Percentiles rank a stretch among this genome's conserved stretches.
Evolutionary conservation across 768 basidiomycete genomes (phyloP).

Genomic region (Cystoderma amianthinum): DNA sequence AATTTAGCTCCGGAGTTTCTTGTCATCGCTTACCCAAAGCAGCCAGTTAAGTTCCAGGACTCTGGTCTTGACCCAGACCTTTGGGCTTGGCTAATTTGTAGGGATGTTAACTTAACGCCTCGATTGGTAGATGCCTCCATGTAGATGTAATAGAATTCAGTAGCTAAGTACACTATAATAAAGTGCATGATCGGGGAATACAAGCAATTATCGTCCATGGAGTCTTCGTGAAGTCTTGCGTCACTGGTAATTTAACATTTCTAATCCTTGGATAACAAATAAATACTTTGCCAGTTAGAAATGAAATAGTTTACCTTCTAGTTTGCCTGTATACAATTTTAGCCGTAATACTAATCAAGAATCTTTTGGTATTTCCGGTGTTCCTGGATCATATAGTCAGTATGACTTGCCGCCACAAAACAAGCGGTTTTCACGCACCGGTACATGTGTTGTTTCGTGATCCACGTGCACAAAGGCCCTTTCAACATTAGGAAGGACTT

Average conservation of each 20-base stretch:
- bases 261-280: too few relatives aligned
- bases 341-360: conserved; percentile 7
- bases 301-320: too few relatives aligned
- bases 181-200: neutral
- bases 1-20: too few relatives aligned
- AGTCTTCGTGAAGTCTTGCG: too few relatives aligned
- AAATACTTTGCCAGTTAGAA: too few relatives aligned
- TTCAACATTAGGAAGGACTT: conserved; percentile 83
- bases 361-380: conserved; percentile 35
- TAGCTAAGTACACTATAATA: neutral
- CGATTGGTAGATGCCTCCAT: neutral
- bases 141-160: neutral
- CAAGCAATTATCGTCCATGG: too few relatives aligned
- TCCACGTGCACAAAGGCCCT: conserved; percentile 95
- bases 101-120: neutral
- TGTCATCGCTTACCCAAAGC: too few relatives aligned
- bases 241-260: too few relatives aligned
- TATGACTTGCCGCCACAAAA: neutral
- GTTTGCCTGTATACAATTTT: neutral
- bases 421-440: conserved; percentile 21
- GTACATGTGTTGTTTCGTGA: conserved; percentile 81
- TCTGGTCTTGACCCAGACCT: neutral
- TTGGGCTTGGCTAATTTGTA: neutral
- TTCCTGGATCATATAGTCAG: conserved; percentile 24
- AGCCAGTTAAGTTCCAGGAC: neutral